Conservation (phyloP, 495 filamentous ascomycete species). For the Astrothelium macrocarpum region DNA sequence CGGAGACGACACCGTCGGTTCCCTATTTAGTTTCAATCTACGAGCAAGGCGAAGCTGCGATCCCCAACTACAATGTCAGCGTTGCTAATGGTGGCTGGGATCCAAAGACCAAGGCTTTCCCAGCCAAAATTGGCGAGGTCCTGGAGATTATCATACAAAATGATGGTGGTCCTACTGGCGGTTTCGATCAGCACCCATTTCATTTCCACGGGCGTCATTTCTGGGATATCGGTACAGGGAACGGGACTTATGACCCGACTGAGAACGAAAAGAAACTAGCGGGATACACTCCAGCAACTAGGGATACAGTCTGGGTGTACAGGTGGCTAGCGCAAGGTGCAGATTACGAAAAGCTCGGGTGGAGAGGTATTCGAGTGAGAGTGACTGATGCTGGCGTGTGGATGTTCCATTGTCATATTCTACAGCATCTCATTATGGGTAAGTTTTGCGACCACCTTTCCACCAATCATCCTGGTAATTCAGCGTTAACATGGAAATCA, state of each 20-base stretch:
- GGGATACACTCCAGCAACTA: slow-evolving; percentile 32
- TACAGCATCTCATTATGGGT: slow-evolving; percentile 47
- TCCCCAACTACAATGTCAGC: slow-evolving; percentile 29
- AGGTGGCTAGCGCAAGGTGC: slow-evolving; percentile 32
- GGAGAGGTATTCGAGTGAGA: slow-evolving; percentile 49
- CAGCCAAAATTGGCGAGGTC: slow-evolving; percentile 48
- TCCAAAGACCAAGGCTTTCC: slow-evolving; percentile 40
- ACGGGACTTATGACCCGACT: slow-evolving; percentile 44
- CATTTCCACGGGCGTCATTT: slow-evolving; percentile 50
- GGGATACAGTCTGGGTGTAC: slow-evolving; percentile 50
- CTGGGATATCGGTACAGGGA: slow-evolving; percentile 50
- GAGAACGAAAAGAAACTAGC: slow-evolving; percentile 42
- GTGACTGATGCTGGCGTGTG: slow-evolving; percentile 47
- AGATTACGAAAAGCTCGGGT: slow-evolving; percentile 39
- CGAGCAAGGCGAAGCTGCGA: slow-evolving; percentile 23
- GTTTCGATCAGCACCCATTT: slow-evolving; percentile 51
- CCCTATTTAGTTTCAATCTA: slow-evolving; percentile 52
- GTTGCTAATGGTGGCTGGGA: slow-evolving; percentile 44
- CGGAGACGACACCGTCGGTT: slow-evolving; percentile 30
- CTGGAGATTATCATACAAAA: slow-evolving; percentile 53
- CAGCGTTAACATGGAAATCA: slow-evolving; percentile 8
- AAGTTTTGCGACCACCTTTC: slow-evolving; percentile 13
- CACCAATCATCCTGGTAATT: neutral
- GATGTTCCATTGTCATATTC: slow-evolving; percentile 56
- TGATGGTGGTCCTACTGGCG: slow-evolving; percentile 35